phyloP scores from a whole-genome alignment of 2,329 filamentous ascomycete species.

The Mariannaea elegans region DNA sequence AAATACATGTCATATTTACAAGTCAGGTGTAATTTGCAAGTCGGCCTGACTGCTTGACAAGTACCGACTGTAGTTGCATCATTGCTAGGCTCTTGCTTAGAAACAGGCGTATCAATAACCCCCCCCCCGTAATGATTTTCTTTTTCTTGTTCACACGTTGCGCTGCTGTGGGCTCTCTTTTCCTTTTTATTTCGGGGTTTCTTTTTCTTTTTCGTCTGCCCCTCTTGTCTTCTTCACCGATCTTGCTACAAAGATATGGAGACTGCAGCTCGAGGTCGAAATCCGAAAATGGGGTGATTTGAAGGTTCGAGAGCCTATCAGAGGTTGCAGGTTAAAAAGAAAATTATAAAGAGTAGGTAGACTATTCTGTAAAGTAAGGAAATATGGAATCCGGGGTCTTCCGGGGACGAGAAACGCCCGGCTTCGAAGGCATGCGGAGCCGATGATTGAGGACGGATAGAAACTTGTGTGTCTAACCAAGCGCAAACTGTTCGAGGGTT shows the following conservation, averaged over 20 bases:
- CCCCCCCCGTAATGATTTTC: no score
- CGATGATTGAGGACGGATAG: no score
- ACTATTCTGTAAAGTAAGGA: neutral
- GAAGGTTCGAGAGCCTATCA: neutral
- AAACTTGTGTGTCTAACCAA: no score
- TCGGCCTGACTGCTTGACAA: no score
- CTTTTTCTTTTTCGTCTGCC: neutral
- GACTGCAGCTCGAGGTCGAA: neutral
- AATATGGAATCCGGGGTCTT: constrained; percentile 28
- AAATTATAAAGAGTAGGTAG: neutral
- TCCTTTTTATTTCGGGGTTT: neutral
- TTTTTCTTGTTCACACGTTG: constrained; percentile 9
- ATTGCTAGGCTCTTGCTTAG: no score
- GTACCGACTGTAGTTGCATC: neutral
- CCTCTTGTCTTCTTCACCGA: neutral
- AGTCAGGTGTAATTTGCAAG: no score
- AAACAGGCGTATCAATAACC: no score
- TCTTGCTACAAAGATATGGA: neutral
- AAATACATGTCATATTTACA: no score
- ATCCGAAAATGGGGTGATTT: constrained; percentile 22
- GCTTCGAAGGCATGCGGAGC: constrained; percentile 9
- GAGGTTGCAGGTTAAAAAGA: neutral
- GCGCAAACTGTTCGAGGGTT: no score
- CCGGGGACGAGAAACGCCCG: constrained; percentile 31
- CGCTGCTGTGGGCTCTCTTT: neutral